These are phyloP conservation scores for Boletellus ananas DNA, from an alignment of 768 basidiomycete genomes.

Conservation along the genomic window DNA sequence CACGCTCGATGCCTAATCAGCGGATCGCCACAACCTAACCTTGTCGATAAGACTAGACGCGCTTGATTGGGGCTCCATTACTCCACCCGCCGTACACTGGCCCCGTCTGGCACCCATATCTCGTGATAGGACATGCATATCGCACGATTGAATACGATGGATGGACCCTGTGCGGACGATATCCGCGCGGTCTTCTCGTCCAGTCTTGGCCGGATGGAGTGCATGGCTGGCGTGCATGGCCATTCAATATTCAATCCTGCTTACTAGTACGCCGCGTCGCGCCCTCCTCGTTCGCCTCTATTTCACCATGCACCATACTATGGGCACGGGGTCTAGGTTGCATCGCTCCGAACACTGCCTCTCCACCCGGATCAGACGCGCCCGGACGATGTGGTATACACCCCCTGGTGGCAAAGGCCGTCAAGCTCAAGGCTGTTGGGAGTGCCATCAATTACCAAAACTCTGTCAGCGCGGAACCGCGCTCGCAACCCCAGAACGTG, in stretches of 20 bases:
- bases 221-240: background rate
- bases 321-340: background rate
- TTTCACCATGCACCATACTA: background rate
- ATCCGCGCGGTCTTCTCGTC: conserved; percentile 14
- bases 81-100: background rate
- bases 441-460: background rate
- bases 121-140: conserved; percentile 11
- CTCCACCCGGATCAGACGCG: conserved; percentile 10
- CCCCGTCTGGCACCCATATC: conserved; percentile 12
- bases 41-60: conserved; percentile 12
- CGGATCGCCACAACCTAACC: conserved; percentile 11
- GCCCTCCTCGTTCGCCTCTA: background rate
- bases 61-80: conserved; percentile 1
- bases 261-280: too few relatives aligned
- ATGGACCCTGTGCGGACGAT: conserved; percentile 20
- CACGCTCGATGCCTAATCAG: conserved; percentile 1
- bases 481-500: conserved; percentile 30
- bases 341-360: background rate
- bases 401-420: too few relatives aligned
- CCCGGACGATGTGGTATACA: background rate
- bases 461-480: conserved; percentile 17
- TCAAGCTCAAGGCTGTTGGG: too few relatives aligned
- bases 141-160: background rate
- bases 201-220: background rate
- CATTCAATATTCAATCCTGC: background rate